Evolutionary conservation across 2,329 filamentous ascomycete genomes (phyloP).

Genomic region (Clonostachys byssicola): DNA sequence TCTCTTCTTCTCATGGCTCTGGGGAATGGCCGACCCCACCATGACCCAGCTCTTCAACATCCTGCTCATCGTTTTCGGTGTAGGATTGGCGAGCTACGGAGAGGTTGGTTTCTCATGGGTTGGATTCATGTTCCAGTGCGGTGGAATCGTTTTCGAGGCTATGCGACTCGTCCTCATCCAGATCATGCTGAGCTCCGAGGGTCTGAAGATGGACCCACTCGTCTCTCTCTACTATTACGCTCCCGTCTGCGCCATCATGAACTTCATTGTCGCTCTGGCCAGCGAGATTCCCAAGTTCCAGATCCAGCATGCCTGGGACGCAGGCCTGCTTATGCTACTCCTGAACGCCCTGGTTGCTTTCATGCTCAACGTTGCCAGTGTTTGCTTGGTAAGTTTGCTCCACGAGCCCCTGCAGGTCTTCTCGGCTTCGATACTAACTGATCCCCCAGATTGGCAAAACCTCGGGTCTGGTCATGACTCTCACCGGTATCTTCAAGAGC

Average conservation of each 20-base stretch:
- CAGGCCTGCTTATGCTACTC: slow-evolving; percentile 63
- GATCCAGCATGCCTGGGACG: slow-evolving; percentile 58
- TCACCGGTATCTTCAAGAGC: slow-evolving; percentile 84
- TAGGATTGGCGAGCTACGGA: slow-evolving; percentile 49
- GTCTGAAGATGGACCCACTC: slow-evolving; percentile 83
- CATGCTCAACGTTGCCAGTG: slow-evolving; percentile 75
- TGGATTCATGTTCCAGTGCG: slow-evolving; percentile 66
- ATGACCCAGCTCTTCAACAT: slow-evolving; percentile 40
- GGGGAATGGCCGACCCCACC: slow-evolving; percentile 44
- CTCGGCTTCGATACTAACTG: not conserved
- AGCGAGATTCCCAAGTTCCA: slow-evolving; percentile 66
- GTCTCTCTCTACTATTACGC: slow-evolving; percentile 90
- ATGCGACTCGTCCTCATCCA: slow-evolving; percentile 82
- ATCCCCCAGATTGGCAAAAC: slow-evolving; percentile 73
- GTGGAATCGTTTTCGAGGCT: slow-evolving; percentile 76
- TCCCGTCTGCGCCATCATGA: slow-evolving; percentile 79
- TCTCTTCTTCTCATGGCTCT: slow-evolving; percentile 60
- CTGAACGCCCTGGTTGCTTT: slow-evolving; percentile 78
- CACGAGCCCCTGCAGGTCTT: not conserved
- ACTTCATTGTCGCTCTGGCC: slow-evolving; percentile 64
- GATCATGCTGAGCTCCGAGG: slow-evolving; percentile 70
- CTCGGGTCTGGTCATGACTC: slow-evolving; percentile 78
- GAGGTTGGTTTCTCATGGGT: slow-evolving; percentile 66
- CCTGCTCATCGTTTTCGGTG: slow-evolving; percentile 46
- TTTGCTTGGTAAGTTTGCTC: slow-evolving; percentile 67